Conservation (phyloP, 2,329 filamentous ascomycete species). For the Colletotrichum melonis region DNA sequence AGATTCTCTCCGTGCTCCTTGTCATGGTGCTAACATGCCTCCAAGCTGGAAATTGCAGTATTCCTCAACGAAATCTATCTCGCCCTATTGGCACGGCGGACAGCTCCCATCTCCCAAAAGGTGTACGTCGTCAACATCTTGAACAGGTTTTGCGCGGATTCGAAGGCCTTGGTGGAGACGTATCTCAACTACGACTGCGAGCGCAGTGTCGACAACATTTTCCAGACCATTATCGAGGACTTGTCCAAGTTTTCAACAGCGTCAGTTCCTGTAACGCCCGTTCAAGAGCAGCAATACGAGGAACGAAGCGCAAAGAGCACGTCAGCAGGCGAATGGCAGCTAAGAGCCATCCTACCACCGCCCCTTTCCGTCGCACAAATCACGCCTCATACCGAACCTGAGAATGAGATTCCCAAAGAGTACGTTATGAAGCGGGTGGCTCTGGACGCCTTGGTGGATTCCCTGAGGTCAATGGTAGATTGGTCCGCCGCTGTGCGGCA, state of each 20-base stretch:
- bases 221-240: constrained; percentile 94
- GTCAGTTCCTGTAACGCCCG: constrained; percentile 78
- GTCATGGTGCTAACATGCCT: constrained; percentile 40
- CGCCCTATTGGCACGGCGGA: constrained; percentile 87
- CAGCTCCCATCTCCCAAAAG: constrained; percentile 90
- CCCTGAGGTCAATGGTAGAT: constrained; percentile 88
- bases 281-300: constrained; percentile 88
- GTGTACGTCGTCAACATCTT: constrained; percentile 90
- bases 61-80: constrained; percentile 98
- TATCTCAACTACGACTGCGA: constrained; percentile 99
- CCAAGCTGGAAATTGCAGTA: constrained; percentile 93
- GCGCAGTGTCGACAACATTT: constrained; percentile 94
- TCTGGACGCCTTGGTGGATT: constrained; percentile 88
- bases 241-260: constrained; percentile 87
- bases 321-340: constrained; percentile 82
- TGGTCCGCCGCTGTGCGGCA: constrained; percentile 80
- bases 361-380: constrained; percentile 86
- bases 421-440: constrained; percentile 92
- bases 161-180: constrained; percentile 89
- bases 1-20: background rate
- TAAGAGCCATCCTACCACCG: constrained; percentile 85
- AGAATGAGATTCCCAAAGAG: constrained; percentile 84
- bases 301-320: constrained; percentile 76
- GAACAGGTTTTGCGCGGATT: constrained; percentile 85
- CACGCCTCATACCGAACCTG: constrained; percentile 65